Base-by-base conservation (phyloP, 225 moss, liverwort and hornwort species). In the Pleurozium schreberi region DNA sequence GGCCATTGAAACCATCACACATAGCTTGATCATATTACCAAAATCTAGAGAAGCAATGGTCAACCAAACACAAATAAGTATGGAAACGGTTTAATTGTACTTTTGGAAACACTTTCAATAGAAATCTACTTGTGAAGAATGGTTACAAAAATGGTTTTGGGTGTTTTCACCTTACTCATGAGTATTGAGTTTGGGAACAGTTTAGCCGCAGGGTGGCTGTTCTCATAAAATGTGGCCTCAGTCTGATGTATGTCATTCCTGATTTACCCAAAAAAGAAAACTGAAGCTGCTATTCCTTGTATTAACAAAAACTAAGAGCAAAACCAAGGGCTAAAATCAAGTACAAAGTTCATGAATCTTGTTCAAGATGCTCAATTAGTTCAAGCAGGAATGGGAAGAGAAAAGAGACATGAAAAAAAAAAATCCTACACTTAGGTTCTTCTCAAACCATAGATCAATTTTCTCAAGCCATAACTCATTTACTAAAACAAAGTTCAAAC, bases 151-250 rank as follows among this genome's bases (percentile, higher is more conserved):
- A 70, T 3, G 1, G 0, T 10, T 45, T 28, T 28, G 10, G 73
- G 0, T 17, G 8, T 18, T 45, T 10, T 45, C 9, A 73, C 45
- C 17, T 45, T 73, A 11, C 11, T 11, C 20, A 33, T 33, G 8
- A 75, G 8, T 49, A 49, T 49, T 0, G 3, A 10, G 47, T 69
- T 42, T 11, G 12, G 4, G 1, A 49, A 7, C 0, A 21, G 0
- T 33, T 33, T 31, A 31, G 4, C 3, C 2, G 0, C 0, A 16
- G 0, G 1, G 5, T 7, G 4, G 6, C 12, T 31, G 6, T 2
- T 75, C 18, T 33, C 12, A 33, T 33, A 75, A 17, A 33, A 47
- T 30, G 1, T 33, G 12, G 12, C 12, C 7, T 33, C 14, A 50
- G 33, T 49, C 0, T 49, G 0, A 49, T 19, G 8, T 47, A 15